These are phyloP conservation scores for Pythium brassicae DNA, from an alignment of 352 stramenopile genomes.

Conservation along the genomic window DNA sequence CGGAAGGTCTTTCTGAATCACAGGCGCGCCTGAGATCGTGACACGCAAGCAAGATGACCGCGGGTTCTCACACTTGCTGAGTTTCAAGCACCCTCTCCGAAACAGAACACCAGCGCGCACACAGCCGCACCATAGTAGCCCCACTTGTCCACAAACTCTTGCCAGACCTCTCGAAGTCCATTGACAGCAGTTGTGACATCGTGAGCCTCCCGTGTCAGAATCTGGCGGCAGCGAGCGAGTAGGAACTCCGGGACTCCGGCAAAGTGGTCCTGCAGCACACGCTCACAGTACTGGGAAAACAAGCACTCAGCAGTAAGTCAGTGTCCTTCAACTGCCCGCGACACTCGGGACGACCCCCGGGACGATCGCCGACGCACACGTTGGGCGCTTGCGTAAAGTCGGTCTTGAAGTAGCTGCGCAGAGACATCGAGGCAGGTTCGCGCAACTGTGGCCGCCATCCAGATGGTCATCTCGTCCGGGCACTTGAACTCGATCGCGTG, in stretches of 20 bases:
- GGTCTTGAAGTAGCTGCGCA: conserved; percentile 22
- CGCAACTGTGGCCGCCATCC: conserved; percentile 50
- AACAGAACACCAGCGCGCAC: neutral
- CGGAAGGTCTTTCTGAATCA: conserved; percentile 46
- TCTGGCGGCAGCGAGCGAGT: conserved; percentile 27
- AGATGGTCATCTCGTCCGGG: conserved; percentile 43
- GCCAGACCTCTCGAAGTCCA: conserved; percentile 34
- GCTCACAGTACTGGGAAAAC: conserved; percentile 36
- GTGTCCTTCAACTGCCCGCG: neutral
- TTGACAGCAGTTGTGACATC: conserved; percentile 13
- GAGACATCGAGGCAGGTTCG: conserved; percentile 18
- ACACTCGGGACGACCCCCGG: no score
- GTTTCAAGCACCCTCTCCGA: no score
- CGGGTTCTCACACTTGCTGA: no score
- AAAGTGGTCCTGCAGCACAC: conserved; percentile 45
- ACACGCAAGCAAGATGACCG: no score
- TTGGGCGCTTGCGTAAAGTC: conserved; percentile 49
- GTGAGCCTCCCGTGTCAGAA: conserved; percentile 8
- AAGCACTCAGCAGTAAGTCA: neutral
- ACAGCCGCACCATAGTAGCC: conserved; percentile 39
- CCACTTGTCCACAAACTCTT: conserved; percentile 55
- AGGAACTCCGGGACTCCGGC: conserved; percentile 62
- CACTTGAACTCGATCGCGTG: conserved; percentile 39
- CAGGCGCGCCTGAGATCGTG: conserved; percentile 20
- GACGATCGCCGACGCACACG: conserved; percentile 19